Evolutionary conservation across 1,284 basidiomycete genomes (phyloP), one percentile per base, ranked within the genome.

Genomic region (Rhodotorula sp.): DNA sequence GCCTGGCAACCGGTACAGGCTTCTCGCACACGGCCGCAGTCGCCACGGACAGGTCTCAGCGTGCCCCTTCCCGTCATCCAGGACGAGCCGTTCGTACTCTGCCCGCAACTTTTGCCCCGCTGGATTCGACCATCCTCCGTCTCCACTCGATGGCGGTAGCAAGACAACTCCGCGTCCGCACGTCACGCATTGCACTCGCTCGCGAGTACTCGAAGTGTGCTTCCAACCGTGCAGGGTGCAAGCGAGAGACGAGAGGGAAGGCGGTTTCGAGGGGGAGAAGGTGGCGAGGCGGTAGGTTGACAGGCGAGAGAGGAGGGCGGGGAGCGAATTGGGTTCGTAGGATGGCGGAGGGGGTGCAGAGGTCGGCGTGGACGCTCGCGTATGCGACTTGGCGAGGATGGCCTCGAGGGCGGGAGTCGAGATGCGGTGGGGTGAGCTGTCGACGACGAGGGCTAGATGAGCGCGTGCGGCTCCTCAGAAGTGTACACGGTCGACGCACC

Each of bases 151-250:
- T 2, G 68, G 68, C 24, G 68, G 56, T 24, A 70, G 58, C 46
- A 70, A 34, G 29, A 72, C 66, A 30, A 72, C 34, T 19, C 59
- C 63, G 17, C 58, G 58, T 4, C 15, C 22, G 48, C 70, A 72
- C 4, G 70, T 68, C 30, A 66, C 63, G 57, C 70, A 72, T 9
- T 68, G 55, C 15, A 72, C 30, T 15, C 70, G 59, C 24, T 72
- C 70, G 17, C 58, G 30, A 13, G 61, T 55, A 2, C 51, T 5
- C 2, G 52, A 44, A 20, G 52, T 62, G 53, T 67, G 64, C 13
- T 17, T 32, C 70, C 70, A 72, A 32, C 70, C 70, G 47, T 66
- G 63, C 1, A 68, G 51, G 29, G 66, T 64, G 49, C 70, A 68
- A 10, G 30, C 3, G 53, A 66, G 61, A 4, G 66, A 17, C 4